Conservation (phyloP, 495 filamentous ascomycete genomes). For the Penicillium cinerascens region DNA sequence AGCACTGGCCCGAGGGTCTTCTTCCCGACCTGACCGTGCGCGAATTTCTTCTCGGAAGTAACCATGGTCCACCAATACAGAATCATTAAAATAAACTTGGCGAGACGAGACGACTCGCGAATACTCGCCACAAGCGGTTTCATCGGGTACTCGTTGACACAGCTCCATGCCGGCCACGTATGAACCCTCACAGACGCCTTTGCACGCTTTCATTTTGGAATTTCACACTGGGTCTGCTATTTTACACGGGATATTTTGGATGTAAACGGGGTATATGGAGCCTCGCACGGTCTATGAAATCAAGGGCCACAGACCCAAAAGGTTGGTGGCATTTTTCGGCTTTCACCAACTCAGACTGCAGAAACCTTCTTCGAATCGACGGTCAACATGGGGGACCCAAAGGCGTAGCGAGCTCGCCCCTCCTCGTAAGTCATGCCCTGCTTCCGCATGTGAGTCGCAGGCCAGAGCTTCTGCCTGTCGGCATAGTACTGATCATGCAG, state of each 20-base stretch:
- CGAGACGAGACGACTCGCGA: not conserved
- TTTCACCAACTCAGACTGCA: not conserved
- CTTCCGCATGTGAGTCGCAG: conserved; percentile 42
- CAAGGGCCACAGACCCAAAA: not conserved
- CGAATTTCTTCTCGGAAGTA: not conserved
- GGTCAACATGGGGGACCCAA: conserved; percentile 41
- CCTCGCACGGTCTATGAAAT: not conserved
- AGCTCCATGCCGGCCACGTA: not conserved
- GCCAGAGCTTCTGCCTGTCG: conserved; percentile 40
- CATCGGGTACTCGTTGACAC: not conserved
- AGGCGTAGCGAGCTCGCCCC: conserved; percentile 38
- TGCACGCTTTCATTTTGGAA: not conserved
- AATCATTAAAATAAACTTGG: not conserved
- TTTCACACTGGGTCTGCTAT: not conserved
- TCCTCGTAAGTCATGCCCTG: conserved; percentile 37
- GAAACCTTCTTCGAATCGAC: conserved; percentile 24
- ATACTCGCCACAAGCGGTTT: too few species aligned
- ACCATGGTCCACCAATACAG: not conserved
- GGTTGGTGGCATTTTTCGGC: not conserved
- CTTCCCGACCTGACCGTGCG: not conserved
- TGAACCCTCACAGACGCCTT: not conserved
- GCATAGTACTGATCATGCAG: conserved; percentile 42
- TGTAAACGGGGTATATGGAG: not conserved
- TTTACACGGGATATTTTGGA: not conserved
- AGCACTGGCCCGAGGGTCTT: not conserved